phyloP scores from a whole-genome alignment of 1,284 basidiomycete species.

The Naganishia albida region DNA sequence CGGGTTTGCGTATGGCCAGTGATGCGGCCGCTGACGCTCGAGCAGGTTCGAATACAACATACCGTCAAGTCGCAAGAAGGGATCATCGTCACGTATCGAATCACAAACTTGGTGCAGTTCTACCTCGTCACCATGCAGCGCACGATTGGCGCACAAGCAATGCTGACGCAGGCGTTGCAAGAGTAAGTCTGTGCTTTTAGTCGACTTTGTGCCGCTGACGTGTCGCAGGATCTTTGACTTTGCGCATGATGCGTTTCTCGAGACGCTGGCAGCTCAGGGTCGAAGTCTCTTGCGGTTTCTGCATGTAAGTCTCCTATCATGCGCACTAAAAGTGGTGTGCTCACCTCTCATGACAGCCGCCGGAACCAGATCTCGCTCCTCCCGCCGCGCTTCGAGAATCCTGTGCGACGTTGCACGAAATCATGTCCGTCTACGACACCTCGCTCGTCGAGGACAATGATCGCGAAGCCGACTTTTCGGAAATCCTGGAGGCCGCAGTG shows the following conservation, averaged over 20 bases:
- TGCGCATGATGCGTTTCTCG: slow-evolving; percentile 80
- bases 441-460: slow-evolving; percentile 62
- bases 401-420: slow-evolving; percentile 76
- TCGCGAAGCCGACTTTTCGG: slow-evolving; percentile 59
- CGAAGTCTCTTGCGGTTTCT: slow-evolving; percentile 69
- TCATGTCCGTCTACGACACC: slow-evolving; percentile 82
- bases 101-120: slow-evolving; percentile 91
- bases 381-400: slow-evolving; percentile 78
- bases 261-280: slow-evolving; percentile 78
- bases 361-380: slow-evolving; percentile 73
- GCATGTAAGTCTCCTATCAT: slow-evolving; percentile 59
- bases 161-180: slow-evolving; percentile 72
- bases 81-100: slow-evolving; percentile 83
- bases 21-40: background rate
- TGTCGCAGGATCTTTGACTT: slow-evolving; percentile 69
- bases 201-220: background rate
- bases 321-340: background rate
- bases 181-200: slow-evolving; percentile 65
- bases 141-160: slow-evolving; percentile 79
- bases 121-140: slow-evolving; percentile 88
- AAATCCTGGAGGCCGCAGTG: slow-evolving; percentile 75
- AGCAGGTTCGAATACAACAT: slow-evolving; percentile 80
- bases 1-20: background rate
- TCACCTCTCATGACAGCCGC: slow-evolving; percentile 58
- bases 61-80: slow-evolving; percentile 91